These are phyloP conservation scores for Phytophthora pini DNA, from an alignment of 352 stramenopile genomes.

Conservation along the genomic window DNA sequence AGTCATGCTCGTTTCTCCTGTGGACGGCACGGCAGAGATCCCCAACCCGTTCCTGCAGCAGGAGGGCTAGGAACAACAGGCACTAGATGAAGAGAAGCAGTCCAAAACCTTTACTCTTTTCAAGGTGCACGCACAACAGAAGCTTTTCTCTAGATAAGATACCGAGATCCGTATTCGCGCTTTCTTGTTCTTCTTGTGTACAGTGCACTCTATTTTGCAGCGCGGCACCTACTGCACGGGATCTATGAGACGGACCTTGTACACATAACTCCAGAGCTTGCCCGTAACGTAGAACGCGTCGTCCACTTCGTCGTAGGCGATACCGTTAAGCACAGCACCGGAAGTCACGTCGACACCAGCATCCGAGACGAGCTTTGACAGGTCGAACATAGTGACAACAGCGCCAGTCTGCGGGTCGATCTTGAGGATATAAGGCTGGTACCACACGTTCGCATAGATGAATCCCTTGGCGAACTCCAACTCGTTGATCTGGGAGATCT, in stretches of 20 bases:
- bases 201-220: conserved; percentile 19
- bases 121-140: not conserved
- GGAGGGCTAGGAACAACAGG: conserved; percentile 56
- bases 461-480: conserved; percentile 93
- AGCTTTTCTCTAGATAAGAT: conserved; percentile 29
- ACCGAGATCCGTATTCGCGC: conserved; percentile 26
- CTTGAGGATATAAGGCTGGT: conserved; percentile 91
- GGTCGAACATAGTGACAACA: conserved; percentile 91
- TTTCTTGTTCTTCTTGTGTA: conserved; percentile 17
- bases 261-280: conserved; percentile 93
- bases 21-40: conserved; percentile 93
- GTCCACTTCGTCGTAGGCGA: conserved; percentile 90
- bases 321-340: conserved; percentile 93
- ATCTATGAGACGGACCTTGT: conserved; percentile 85
- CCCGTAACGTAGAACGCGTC: conserved; percentile 94
- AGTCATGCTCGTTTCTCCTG: conserved; percentile 92
- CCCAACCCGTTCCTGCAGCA: conserved; percentile 92
- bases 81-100: conserved; percentile 1
- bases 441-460: conserved; percentile 97
- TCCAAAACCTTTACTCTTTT: not conserved
- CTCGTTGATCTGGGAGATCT: conserved; percentile 91
- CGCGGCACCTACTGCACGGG: conserved; percentile 23
- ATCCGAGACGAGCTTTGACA: conserved; percentile 60
- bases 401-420: conserved; percentile 89
- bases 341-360: conserved; percentile 59